A percentile compares a stretch with the other conserved stretches of the same genome.
Conservation (phyloP, 192 early-diverging fungal genomes). For the Coemansia sp. region DNA sequence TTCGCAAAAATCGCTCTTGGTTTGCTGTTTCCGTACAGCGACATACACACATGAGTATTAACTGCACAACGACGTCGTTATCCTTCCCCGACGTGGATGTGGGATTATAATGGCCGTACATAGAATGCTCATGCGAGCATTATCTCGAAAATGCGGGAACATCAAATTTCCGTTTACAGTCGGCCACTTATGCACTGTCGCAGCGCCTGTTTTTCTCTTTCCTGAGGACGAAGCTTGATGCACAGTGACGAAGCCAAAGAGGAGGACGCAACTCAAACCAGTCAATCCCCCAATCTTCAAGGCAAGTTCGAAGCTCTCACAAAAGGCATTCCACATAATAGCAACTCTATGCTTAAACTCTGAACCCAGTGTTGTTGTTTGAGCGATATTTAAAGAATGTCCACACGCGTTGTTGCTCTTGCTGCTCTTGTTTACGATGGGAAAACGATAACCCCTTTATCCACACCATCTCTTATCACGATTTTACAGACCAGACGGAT, state of each 20-base stretch:
- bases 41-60: neutral
- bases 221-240: neutral
- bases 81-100: neutral
- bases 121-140: neutral
- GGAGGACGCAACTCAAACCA: too few relatives aligned
- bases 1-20: neutral
- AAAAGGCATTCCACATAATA: too few relatives aligned
- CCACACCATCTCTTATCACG: neutral
- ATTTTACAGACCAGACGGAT: neutral
- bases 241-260: neutral
- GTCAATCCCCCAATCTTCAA: too few relatives aligned
- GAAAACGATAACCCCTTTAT: too few relatives aligned
- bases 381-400: too few relatives aligned
- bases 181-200: neutral
- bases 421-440: too few relatives aligned
- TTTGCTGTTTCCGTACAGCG: too few relatives aligned
- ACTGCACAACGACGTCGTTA: conserved; percentile 5
- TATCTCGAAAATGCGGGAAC: neutral
- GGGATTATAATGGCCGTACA: neutral
- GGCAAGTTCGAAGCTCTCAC: too few relatives aligned
- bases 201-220: neutral
- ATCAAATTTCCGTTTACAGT: neutral
- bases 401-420: too few relatives aligned
- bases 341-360: too few relatives aligned
- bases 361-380: too few relatives aligned